phyloP scores from a whole-genome alignment of 768 basidiomycete genomes.

The Exsudoporus frostii region DNA sequence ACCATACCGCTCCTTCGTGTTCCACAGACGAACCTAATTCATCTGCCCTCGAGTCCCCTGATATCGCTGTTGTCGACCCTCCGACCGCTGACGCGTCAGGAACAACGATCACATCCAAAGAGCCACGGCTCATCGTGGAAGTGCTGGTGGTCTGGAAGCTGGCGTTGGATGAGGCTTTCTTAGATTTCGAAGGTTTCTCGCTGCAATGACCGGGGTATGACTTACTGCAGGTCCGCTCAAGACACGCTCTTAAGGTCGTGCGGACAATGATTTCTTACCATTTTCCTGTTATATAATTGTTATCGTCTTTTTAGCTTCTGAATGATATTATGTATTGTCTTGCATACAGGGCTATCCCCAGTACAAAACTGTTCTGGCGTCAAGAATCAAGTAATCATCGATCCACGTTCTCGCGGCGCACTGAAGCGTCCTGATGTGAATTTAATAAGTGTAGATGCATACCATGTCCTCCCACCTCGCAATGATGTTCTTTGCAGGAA shows the following conservation, averaged over 20 bases:
- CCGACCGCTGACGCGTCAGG: background rate
- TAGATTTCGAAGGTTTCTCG: slow-evolving; percentile 69
- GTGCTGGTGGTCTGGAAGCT: slow-evolving; percentile 77
- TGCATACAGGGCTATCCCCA: background rate
- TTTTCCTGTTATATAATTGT: background rate
- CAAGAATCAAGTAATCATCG: background rate
- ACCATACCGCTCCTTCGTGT: background rate
- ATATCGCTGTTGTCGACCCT: slow-evolving; percentile 29
- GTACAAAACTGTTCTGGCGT: background rate
- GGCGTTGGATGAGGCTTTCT: slow-evolving; percentile 69
- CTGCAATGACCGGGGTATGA: slow-evolving; percentile 10
- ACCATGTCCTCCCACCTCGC: background rate
- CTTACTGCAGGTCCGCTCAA: too few species aligned
- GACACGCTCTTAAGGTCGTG: background rate
- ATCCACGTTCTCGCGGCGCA: background rate
- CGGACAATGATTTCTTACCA: background rate
- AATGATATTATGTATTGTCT: background rate
- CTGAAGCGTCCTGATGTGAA: background rate
- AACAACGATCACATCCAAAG: slow-evolving; percentile 8
- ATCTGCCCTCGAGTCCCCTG: slow-evolving; percentile 32
- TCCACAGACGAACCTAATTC: slow-evolving; percentile 7
- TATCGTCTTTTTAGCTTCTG: too few species aligned
- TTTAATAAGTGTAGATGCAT: background rate
- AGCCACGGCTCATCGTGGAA: slow-evolving; percentile 72
- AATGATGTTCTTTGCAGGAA: too few species aligned